A percentile compares a stretch with the other conserved stretches of the same genome.
These are phyloP conservation scores for Vanderwaltozyma verrucispora DNA, from an alignment of 805 yeast species.

Conservation along the genomic window DNA sequence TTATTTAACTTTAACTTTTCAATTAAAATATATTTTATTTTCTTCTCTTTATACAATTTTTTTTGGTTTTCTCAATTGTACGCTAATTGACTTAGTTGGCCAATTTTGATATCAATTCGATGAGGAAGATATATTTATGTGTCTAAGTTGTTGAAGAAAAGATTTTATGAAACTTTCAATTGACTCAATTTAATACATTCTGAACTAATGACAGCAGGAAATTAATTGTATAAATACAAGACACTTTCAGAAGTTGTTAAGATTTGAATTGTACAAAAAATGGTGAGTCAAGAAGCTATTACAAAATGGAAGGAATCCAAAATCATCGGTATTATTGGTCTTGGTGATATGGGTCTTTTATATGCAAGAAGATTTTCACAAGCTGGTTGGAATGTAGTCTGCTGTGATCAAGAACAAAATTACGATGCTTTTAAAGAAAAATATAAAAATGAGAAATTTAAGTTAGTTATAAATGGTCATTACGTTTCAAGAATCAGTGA, in stretches of 20 bases:
- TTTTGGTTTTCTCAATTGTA: too few species aligned
- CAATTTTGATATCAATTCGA: too few species aligned
- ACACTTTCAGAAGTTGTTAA: too few species aligned
- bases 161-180: too few species aligned
- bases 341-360: conserved; percentile 93
- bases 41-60: too few species aligned
- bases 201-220: too few species aligned
- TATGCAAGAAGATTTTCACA: conserved; percentile 69
- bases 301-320: conserved; percentile 35
- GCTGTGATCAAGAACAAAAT: conserved; percentile 71
- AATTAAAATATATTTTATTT: too few species aligned
- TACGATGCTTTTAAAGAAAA: conserved; percentile 37
- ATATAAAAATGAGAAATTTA: conserved; percentile 36
- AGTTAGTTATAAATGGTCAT: conserved; percentile 69
- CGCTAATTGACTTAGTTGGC: too few species aligned
- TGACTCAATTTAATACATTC: too few species aligned
- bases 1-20: too few species aligned
- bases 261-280: not conserved
- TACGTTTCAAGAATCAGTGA: conserved; percentile 73
- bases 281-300: conserved; percentile 4
- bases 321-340: conserved; percentile 81
- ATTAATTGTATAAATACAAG: not conserved
- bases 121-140: too few species aligned
- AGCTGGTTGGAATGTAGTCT: conserved; percentile 85
- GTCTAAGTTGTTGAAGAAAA: too few species aligned